A percentile compares a stretch with the other conserved stretches of the same genome.
Conservation (phyloP, 257 asterid genomes). For the Lycium barbarum region DNA sequence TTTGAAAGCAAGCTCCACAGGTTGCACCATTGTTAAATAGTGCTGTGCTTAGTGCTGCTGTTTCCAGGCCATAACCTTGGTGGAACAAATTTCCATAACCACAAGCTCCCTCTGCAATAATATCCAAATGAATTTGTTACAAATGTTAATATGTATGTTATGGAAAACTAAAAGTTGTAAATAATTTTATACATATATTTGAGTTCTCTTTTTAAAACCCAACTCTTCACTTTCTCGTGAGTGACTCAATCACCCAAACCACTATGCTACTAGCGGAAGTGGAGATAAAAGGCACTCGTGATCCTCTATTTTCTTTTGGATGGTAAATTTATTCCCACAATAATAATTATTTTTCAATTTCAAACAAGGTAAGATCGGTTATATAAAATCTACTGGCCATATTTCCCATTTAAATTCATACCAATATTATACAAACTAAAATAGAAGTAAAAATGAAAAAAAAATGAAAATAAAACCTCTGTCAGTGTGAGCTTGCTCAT, state of each 20-base stretch:
- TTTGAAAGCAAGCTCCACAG: constrained; percentile 58
- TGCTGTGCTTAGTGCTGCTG: constrained; percentile 54
- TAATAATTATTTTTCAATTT: no score
- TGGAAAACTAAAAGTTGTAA: background rate
- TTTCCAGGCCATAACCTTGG: constrained; percentile 45
- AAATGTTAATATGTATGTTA: background rate
- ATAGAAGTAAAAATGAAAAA: background rate
- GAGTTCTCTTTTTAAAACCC: no score
- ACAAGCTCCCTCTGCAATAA: constrained; percentile 52
- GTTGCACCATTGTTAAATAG: constrained; percentile 42
- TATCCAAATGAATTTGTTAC: background rate
- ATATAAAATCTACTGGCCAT: no score
- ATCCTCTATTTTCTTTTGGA: no score
- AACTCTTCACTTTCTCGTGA: no score
- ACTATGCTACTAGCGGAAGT: no score
- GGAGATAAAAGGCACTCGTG: background rate
- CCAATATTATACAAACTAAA: no score
- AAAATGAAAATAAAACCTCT: background rate
- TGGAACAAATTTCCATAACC: constrained; percentile 41
- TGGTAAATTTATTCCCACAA: no score
- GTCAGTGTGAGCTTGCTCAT: background rate
- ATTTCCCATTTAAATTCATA: no score
- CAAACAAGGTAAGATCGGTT: no score
- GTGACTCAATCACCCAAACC: background rate
- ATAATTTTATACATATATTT: background rate